A percentile compares a stretch with the other conserved stretches of the same genome.
phyloP scores from a whole-genome alignment of 306 rosid genomes.

The Prinsepia uniflora region DNA sequence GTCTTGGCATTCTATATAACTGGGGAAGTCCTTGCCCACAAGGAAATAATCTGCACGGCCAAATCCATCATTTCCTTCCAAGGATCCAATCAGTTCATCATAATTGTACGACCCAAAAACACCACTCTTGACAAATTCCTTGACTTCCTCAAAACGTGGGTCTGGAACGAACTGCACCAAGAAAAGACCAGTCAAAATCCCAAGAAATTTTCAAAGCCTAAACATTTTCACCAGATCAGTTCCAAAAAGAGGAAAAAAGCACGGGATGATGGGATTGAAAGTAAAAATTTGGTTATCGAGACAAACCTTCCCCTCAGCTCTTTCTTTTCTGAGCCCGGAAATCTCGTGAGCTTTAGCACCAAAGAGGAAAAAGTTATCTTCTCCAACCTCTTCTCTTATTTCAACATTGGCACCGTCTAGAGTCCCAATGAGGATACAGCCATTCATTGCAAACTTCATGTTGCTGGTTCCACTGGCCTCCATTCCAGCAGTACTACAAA shows the following conservation, averaged over 20 bases:
- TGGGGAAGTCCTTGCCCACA: constrained; percentile 95
- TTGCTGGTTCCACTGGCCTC: constrained; percentile 99
- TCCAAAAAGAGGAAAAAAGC: neutral
- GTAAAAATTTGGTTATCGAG: constrained; percentile 15
- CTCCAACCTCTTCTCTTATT: constrained; percentile 94
- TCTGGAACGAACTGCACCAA: constrained; percentile 78
- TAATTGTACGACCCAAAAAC: constrained; percentile 72
- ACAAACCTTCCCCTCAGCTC: constrained; percentile 91
- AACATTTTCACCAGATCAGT: constrained; percentile 5
- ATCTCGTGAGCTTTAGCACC: constrained; percentile 95
- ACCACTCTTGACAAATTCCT: constrained; percentile 77
- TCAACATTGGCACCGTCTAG: constrained; percentile 99
- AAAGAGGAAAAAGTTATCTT: constrained; percentile 87
- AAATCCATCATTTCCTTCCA: constrained; percentile 92
- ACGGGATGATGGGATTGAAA: constrained; percentile 4
- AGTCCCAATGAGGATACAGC: constrained; percentile 91
- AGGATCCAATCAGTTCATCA: constrained; percentile 72
- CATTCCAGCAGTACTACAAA: constrained; percentile 93
- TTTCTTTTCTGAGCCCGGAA: constrained; percentile 81
- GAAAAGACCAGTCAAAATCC: constrained; percentile 27
- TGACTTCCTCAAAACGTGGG: constrained; percentile 86
- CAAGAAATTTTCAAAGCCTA: neutral
- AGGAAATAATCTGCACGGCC: constrained; percentile 96
- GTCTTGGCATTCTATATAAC: constrained; percentile 92
- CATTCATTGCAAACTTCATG: constrained; percentile 98